Evolutionary conservation across 139 green algal genomes (phyloP).

Genomic region (Picochlorum sp.): DNA sequence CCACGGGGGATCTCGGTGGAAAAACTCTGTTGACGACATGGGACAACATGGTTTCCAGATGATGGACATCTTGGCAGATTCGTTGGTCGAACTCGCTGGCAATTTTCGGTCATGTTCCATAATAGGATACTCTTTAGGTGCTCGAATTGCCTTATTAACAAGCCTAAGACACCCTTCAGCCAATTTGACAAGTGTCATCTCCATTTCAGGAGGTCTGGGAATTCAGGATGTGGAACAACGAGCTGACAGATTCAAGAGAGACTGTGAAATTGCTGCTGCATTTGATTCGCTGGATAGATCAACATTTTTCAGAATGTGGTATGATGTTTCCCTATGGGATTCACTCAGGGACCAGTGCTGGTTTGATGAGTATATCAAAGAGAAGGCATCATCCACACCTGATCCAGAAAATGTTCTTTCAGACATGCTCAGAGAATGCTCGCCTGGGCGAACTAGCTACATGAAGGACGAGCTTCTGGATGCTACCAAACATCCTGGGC

Average conservation of each 20-base stretch:
- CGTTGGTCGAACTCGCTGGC: background rate
- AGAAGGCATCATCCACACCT: background rate
- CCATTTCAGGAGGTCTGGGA: slow-evolving; percentile 50
- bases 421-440: slow-evolving; percentile 36
- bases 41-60: background rate
- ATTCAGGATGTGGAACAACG: slow-evolving; percentile 26
- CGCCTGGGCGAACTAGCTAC: slow-evolving; percentile 33
- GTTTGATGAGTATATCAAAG: background rate
- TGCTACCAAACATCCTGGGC: slow-evolving; percentile 7
- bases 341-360: slow-evolving; percentile 33
- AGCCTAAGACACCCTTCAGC: slow-evolving; percentile 5
- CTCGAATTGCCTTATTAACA: slow-evolving; percentile 53
- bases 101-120: slow-evolving; percentile 19
- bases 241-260: slow-evolving; percentile 23
- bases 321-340: slow-evolving; percentile 56
- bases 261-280: slow-evolving; percentile 37
- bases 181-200: slow-evolving; percentile 28
- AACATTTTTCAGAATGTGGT: slow-evolving; percentile 65
- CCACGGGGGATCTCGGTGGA: slow-evolving; percentile 48
- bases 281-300: slow-evolving; percentile 29
- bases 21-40: background rate
- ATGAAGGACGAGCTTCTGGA: slow-evolving; percentile 25
- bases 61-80: background rate
- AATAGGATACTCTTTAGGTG: slow-evolving; percentile 79
- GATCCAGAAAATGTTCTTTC: slow-evolving; percentile 17